phyloP scores from a whole-genome alignment of 768 basidiomycete genomes.

The Xerocomellus chrysenteron region DNA sequence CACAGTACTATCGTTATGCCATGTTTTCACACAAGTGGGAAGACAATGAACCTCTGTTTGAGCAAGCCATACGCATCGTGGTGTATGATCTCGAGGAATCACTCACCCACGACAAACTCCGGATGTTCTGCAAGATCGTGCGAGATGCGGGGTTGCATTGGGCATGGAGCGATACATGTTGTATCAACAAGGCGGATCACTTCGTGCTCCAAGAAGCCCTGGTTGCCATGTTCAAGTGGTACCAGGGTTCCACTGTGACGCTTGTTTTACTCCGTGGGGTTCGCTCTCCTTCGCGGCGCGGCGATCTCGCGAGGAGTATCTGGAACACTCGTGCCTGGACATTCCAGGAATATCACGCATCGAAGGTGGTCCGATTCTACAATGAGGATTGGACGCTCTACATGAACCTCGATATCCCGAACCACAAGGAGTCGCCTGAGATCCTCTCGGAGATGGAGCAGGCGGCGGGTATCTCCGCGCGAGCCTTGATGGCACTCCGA shows the following conservation, averaged over 20 bases:
- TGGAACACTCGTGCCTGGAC: slow-evolving; percentile 10
- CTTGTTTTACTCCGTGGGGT: slow-evolving; percentile 5
- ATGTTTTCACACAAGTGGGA: slow-evolving; percentile 8
- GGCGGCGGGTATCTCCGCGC: background rate
- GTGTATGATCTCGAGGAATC: slow-evolving; percentile 5
- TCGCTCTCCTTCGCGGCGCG: background rate
- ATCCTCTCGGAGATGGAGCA: slow-evolving; percentile 8
- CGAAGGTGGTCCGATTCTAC: slow-evolving; percentile 8
- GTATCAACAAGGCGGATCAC: slow-evolving; percentile 2
- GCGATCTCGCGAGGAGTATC: background rate
- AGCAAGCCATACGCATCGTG: background rate
- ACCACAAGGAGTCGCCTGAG: slow-evolving; percentile 5
- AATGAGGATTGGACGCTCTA: background rate
- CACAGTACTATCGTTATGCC: background rate
- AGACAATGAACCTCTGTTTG: slow-evolving; percentile 1
- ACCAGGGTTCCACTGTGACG: background rate
- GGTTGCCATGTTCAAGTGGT: slow-evolving; percentile 10
- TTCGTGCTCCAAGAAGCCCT: slow-evolving; percentile 3
- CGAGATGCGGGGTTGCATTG: slow-evolving; percentile 1
- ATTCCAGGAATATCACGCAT: slow-evolving; percentile 7
- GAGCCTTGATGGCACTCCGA: background rate
- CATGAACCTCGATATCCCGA: background rate
- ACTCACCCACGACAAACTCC: background rate
- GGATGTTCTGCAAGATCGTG: slow-evolving; percentile 5
- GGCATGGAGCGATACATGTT: slow-evolving; percentile 11